These are phyloP conservation scores for Allium sativum DNA, from an alignment of 106 monocot genomes.

Conservation along the genomic window DNA sequence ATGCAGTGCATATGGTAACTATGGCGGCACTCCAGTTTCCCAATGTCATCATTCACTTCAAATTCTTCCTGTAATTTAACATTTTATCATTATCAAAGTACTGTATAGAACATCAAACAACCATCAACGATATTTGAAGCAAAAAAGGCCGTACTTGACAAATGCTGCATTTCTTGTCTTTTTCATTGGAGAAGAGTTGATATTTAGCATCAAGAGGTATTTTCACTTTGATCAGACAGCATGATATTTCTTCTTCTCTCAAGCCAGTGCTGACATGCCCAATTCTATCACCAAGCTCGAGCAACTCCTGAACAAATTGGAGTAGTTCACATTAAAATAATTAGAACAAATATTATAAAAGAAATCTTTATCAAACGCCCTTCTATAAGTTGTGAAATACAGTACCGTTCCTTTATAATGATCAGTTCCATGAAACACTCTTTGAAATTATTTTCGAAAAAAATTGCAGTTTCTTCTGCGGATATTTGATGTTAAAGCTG, in stretches of 20 bases:
- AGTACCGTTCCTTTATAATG: no score
- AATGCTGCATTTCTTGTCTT: slow-evolving; percentile 75
- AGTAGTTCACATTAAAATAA: neutral
- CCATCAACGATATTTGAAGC: neutral
- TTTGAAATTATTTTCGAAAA: no score
- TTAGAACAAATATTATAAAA: no score
- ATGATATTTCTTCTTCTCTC: slow-evolving; percentile 79
- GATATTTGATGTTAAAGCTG: neutral
- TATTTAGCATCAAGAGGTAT: slow-evolving; percentile 29
- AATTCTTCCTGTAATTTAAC: slow-evolving; percentile 64
- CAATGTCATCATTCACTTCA: slow-evolving; percentile 68
- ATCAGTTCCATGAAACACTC: no score
- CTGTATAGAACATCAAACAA: slow-evolving; percentile 1
- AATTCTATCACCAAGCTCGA: slow-evolving; percentile 82
- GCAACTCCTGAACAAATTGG: slow-evolving; percentile 53
- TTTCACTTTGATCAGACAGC: slow-evolving; percentile 44
- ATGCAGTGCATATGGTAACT: slow-evolving; percentile 77
- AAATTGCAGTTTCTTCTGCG: no score
- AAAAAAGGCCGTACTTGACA: slow-evolving; percentile 53
- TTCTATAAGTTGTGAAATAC: no score
- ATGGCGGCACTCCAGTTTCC: slow-evolving; percentile 73
- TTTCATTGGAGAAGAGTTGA: slow-evolving; percentile 26
- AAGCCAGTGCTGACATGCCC: slow-evolving; percentile 90
- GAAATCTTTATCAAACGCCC: no score
- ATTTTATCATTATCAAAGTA: no score